Conservation (phyloP, 495 filamentous ascomycete genomes). For the Cairneyella variabilis region DNA sequence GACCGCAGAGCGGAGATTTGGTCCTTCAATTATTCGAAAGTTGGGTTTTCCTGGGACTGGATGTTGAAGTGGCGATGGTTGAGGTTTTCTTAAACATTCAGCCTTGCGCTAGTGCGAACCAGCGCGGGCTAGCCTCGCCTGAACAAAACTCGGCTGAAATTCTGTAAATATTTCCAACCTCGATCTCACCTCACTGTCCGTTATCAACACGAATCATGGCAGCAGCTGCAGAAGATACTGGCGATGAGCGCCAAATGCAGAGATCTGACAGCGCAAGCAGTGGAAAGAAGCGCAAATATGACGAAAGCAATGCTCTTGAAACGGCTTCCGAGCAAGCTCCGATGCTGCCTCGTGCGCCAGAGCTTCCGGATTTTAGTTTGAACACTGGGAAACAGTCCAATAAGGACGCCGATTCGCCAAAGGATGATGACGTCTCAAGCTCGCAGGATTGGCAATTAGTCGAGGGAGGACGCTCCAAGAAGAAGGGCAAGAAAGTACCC, state of each 20-base stretch:
- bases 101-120: conserved; percentile 9
- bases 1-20: too few relatives aligned
- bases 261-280: conserved; percentile 10
- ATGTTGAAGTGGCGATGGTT: too few relatives aligned
- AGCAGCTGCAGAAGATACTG: background rate
- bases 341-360: conserved; percentile 17
- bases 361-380: conserved; percentile 30
- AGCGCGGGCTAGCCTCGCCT: conserved; percentile 5
- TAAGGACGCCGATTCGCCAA: conserved; percentile 8
- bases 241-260: background rate
- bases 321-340: conserved; percentile 7
- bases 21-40: too few relatives aligned
- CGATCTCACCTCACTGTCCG: background rate
- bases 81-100: too few relatives aligned
- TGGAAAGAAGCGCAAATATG: conserved; percentile 22
- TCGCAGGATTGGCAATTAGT: conserved; percentile 46
- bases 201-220: background rate
- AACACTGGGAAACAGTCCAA: conserved; percentile 18
- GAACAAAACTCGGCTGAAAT: conserved; percentile 2
- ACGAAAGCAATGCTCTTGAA: background rate
- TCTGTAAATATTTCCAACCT: background rate
- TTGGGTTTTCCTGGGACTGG: too few relatives aligned
- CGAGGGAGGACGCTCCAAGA: conserved; percentile 39
- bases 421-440: conserved; percentile 28
- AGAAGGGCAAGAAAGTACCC: conserved; percentile 58